Evolutionary conservation across 2,329 filamentous ascomycete genomes (phyloP).

Genomic region (Seiridium unicorne): DNA sequence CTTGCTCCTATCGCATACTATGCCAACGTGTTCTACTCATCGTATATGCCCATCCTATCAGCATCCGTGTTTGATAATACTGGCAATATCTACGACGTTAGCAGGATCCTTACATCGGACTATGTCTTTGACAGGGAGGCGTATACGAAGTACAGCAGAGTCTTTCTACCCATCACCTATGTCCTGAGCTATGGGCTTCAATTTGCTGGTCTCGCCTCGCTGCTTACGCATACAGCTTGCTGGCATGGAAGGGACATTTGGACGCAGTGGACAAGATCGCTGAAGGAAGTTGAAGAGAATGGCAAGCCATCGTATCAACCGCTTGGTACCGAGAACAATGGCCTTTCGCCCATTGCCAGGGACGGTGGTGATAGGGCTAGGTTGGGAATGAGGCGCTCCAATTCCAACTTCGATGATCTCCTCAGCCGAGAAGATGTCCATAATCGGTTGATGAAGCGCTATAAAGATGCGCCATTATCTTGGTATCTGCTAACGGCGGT

Average conservation of each 20-base stretch:
- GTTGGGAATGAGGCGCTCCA: constrained; percentile 26
- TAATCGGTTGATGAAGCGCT: constrained; percentile 78
- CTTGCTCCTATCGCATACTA: constrained; percentile 80
- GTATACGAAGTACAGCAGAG: constrained; percentile 78
- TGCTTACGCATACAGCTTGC: constrained; percentile 77
- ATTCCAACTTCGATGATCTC: constrained; percentile 48
- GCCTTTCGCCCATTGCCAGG: constrained; percentile 18
- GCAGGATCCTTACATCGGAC: constrained; percentile 72
- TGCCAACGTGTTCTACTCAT: constrained; percentile 73
- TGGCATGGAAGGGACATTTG: constrained; percentile 85
- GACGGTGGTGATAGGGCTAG: constrained; percentile 8
- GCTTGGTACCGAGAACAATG: constrained; percentile 27
- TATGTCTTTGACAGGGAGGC: constrained; percentile 76
- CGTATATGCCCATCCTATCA: constrained; percentile 85
- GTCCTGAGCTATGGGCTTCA: constrained; percentile 84
- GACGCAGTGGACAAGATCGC: constrained; percentile 70
- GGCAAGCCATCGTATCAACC: constrained; percentile 53
- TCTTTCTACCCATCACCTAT: constrained; percentile 85
- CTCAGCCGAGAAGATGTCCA: constrained; percentile 78
- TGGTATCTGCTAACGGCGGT: constrained; percentile 80
- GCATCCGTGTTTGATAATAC: constrained; percentile 83
- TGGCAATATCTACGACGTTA: constrained; percentile 77
- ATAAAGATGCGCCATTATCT: constrained; percentile 75
- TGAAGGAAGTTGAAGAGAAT: constrained; percentile 59
- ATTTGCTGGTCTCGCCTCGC: constrained; percentile 76